Conservation (phyloP, 305 asterid genomes). For the Petunia hybrid region DNA sequence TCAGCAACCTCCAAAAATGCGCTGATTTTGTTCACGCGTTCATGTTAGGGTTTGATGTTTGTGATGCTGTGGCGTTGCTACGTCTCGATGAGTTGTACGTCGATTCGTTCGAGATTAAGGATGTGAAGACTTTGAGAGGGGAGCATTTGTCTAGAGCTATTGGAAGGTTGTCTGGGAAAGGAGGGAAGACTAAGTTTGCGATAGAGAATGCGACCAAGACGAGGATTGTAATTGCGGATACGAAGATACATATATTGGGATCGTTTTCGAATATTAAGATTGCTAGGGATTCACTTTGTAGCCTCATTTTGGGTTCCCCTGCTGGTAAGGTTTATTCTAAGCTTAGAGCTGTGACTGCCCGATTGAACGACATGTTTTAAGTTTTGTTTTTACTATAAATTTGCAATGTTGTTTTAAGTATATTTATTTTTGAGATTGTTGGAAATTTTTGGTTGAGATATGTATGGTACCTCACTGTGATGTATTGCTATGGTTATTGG, state of each 20-base stretch:
- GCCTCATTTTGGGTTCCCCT: constrained; percentile 83
- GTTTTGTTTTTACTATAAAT: not conserved
- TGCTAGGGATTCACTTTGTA: constrained; percentile 79
- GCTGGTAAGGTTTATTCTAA: constrained; percentile 91
- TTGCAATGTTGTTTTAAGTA: not conserved
- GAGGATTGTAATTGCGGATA: constrained; percentile 78
- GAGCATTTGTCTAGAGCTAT: constrained; percentile 86
- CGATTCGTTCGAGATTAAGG: constrained; percentile 83
- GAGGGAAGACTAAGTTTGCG: constrained; percentile 81
- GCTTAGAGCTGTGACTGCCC: constrained; percentile 70
- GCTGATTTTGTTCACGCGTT: constrained; percentile 91
- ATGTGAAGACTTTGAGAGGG: constrained; percentile 79
- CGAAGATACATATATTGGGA: constrained; percentile 79
- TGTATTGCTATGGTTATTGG: not conserved
- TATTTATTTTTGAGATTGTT: constrained; percentile 21
- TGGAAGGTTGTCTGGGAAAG: constrained; percentile 84
- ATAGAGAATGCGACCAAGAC: constrained; percentile 82
- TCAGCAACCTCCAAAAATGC: constrained; percentile 76
- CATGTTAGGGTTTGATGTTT: constrained; percentile 74
- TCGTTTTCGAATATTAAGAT: constrained; percentile 74
- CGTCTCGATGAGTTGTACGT: constrained; percentile 80
- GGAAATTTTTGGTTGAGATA: not conserved
- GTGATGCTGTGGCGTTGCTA: constrained; percentile 73
- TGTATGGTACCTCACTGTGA: too few relatives aligned
- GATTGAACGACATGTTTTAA: constrained; percentile 74